A percentile compares a stretch with the other conserved stretches of the same genome.
Evolutionary conservation across 164 flowering plant genomes (phyloP).

Genomic region (Liriodendron chinense): DNA sequence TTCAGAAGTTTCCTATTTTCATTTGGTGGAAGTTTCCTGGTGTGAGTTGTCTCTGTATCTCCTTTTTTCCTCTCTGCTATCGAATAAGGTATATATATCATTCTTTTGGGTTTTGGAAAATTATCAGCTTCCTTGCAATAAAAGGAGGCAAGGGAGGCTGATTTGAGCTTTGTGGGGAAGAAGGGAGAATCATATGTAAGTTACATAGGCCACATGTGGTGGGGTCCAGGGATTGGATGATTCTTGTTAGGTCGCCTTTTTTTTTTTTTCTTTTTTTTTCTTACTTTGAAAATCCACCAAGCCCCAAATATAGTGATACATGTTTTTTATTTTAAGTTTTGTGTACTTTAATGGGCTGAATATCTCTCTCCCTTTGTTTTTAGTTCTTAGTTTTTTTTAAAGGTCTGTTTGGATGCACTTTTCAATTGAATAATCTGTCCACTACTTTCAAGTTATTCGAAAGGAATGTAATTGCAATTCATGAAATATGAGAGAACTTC

Average conservation of each 20-base stretch:
- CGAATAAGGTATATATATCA: constrained; percentile 8
- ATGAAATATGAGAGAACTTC: too few relatives aligned
- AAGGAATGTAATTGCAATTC: too few relatives aligned
- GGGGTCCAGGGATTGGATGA: background rate
- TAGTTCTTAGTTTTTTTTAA: too few relatives aligned
- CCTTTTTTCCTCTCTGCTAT: background rate
- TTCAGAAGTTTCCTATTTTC: background rate
- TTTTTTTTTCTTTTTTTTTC: background rate
- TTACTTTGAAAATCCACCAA: background rate
- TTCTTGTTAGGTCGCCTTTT: background rate
- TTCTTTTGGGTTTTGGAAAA: constrained; percentile 17
- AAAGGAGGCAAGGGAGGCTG: constrained; percentile 5
- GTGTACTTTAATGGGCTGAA: too few relatives aligned
- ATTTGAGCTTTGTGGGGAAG: constrained; percentile 8
- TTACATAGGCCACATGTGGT: background rate
- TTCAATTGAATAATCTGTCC: too few relatives aligned
- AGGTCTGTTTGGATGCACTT: too few relatives aligned
- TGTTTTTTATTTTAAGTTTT: background rate
- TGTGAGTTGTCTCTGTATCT: background rate
- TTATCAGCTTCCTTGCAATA: constrained; percentile 13
- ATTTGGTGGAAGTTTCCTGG: background rate
- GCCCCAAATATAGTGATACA: background rate
- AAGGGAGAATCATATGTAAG: constrained; percentile 4
- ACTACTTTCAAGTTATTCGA: too few relatives aligned
- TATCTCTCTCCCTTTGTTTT: too few relatives aligned